These are phyloP conservation scores for Mucor lusitanicus DNA, from an alignment of 371 early-diverging fungal species.

Conservation along the genomic window DNA sequence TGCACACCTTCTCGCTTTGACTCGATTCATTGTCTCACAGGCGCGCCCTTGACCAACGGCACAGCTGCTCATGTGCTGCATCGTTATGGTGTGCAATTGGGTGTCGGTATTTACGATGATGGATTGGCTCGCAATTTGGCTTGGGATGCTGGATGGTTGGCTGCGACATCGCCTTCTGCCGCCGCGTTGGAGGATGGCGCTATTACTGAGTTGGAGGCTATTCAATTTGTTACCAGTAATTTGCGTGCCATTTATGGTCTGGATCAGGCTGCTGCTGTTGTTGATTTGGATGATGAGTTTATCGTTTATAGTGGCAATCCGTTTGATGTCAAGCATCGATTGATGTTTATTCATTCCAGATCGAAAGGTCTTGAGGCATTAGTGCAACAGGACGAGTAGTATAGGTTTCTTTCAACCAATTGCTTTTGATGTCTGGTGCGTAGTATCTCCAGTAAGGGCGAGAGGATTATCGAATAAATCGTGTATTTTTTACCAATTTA, in stretches of 20 bases:
- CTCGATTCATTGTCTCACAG: constrained; percentile 68
- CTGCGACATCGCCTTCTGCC: constrained; percentile 35
- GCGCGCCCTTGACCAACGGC: constrained; percentile 57
- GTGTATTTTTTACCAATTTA: too few relatives aligned
- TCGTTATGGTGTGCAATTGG: constrained; percentile 67
- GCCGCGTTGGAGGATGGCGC: constrained; percentile 24
- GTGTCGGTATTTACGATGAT: constrained; percentile 58
- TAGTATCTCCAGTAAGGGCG: too few relatives aligned
- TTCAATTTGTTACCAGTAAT: constrained; percentile 74
- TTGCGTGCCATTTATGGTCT: constrained; percentile 66
- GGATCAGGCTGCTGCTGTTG: background rate
- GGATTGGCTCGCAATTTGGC: constrained; percentile 67
- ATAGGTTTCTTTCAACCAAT: too few relatives aligned
- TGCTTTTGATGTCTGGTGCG: too few relatives aligned
- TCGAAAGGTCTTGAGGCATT: constrained; percentile 12
- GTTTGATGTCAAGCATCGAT: constrained; percentile 54
- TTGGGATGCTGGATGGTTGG: constrained; percentile 83
- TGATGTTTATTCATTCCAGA: constrained; percentile 37
- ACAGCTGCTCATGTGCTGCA: constrained; percentile 64
- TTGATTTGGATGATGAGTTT: constrained; percentile 28
- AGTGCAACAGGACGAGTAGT: too few relatives aligned
- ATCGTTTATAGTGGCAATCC: constrained; percentile 58
- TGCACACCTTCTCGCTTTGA: constrained; percentile 71
- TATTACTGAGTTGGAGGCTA: constrained; percentile 62
- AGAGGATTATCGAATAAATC: too few relatives aligned